Evolutionary conservation across 1,284 basidiomycete genomes (phyloP).

Genomic region (Athelia sp.): DNA sequence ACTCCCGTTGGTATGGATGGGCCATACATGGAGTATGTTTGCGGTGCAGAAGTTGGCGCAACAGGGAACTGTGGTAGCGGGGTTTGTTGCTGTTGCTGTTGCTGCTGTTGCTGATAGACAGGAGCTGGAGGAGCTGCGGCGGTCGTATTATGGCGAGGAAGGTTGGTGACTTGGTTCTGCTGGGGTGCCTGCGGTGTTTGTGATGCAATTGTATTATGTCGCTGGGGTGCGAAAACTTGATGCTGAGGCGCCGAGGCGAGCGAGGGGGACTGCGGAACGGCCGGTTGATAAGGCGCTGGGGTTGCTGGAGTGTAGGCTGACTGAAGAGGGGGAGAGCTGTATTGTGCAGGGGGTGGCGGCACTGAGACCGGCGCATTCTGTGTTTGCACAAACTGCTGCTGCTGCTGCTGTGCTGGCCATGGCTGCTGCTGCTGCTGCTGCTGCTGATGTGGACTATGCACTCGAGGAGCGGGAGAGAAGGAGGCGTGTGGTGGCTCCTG

Average conservation of each 20-base stretch:
- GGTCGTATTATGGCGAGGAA: conserved; percentile 41
- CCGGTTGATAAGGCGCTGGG: background rate
- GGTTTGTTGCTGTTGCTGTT: conserved; percentile 14
- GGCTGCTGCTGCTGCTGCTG: conserved; percentile 16
- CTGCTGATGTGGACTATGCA: conserved; percentile 18
- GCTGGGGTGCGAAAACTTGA: conserved; percentile 11
- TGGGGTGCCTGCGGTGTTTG: conserved; percentile 16
- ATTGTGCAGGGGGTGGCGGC: conserved; percentile 9
- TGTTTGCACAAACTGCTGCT: conserved; percentile 6
- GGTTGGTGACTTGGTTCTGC: conserved; percentile 30
- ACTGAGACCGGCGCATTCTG: conserved; percentile 22
- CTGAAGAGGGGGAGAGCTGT: conserved; percentile 5
- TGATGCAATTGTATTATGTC: conserved; percentile 10
- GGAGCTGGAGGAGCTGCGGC: conserved; percentile 20
- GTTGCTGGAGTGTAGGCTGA: background rate
- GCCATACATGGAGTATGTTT: conserved; percentile 45
- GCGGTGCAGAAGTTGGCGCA: conserved; percentile 62
- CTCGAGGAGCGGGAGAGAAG: background rate
- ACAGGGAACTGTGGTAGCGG: conserved; percentile 61
- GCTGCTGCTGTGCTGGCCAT: conserved; percentile 9
- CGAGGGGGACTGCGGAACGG: conserved; percentile 3
- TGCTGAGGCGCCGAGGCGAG: conserved; percentile 10
- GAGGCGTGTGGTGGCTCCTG: conserved; percentile 5
- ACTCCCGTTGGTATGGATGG: conserved; percentile 38
- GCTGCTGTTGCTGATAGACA: conserved; percentile 3